Percentiles rank a stretch among this genome's conserved stretches.
These are phyloP conservation scores for Neltuma alba DNA, from an alignment of 306 rosid species.

Conservation along the genomic window DNA sequence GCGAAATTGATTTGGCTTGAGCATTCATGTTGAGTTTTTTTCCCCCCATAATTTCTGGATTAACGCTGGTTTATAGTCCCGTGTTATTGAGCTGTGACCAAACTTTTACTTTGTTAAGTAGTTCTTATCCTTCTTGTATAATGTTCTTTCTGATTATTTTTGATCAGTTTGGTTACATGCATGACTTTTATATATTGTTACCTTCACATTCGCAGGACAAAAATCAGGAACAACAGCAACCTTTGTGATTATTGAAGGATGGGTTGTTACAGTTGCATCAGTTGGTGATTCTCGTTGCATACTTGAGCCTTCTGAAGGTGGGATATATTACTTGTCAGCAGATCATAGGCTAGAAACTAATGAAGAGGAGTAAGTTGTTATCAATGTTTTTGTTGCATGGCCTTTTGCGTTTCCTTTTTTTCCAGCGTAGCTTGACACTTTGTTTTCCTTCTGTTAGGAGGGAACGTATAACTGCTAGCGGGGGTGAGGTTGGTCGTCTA, in stretches of 20 bases:
- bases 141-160: neutral
- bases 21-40: neutral
- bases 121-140: neutral
- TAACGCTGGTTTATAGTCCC: neutral
- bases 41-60: neutral
- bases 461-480: conserved; percentile 85
- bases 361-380: conserved; percentile 90
- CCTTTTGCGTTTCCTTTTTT: conserved; percentile 16
- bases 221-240: conserved; percentile 98
- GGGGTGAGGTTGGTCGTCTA: conserved; percentile 98
- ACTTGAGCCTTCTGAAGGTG: conserved; percentile 94
- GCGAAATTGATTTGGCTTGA: neutral
- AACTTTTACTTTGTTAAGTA: neutral
- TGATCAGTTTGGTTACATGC: neutral
- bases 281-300: conserved; percentile 98
- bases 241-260: conserved; percentile 95
- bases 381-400: conserved; percentile 20
- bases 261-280: conserved; percentile 97
- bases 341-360: conserved; percentile 94
- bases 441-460: conserved; percentile 59
- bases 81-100: neutral
- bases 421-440: conserved; percentile 24
- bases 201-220: conserved; percentile 53
- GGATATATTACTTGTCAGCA: conserved; percentile 84
- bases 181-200: conserved; percentile 27